phyloP scores from a whole-genome alignment of 768 basidiomycete species.

The Steccherinum ochraceum region DNA sequence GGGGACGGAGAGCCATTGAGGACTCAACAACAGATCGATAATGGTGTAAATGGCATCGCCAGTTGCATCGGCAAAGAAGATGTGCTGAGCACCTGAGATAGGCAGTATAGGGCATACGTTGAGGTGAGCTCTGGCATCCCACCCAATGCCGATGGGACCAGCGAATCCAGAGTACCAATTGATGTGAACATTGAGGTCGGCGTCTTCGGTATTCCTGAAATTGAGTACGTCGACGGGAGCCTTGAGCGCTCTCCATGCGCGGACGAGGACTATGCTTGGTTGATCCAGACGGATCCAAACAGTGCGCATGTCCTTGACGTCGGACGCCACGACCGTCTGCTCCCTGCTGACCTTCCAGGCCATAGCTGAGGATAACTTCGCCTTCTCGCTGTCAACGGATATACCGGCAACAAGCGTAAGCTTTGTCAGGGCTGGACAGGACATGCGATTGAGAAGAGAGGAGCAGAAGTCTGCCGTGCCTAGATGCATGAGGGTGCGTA shows the following conservation, averaged over 20 bases:
- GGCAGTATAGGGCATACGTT: background rate
- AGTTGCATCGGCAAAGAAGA: background rate
- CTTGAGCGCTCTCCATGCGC: background rate
- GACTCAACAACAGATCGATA: background rate
- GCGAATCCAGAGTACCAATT: background rate
- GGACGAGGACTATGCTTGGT: background rate
- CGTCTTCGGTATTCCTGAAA: background rate
- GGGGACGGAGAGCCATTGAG: background rate
- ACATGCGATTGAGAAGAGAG: background rate
- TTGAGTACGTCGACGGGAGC: too few relatives aligned
- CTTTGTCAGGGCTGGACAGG: background rate
- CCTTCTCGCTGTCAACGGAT: background rate
- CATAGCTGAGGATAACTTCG: background rate
- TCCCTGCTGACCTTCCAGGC: background rate
- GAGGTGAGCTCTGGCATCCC: background rate
- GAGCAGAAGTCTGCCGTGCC: background rate
- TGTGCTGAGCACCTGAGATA: background rate
- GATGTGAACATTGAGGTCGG: background rate
- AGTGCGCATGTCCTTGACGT: too few relatives aligned
- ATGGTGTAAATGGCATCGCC: background rate
- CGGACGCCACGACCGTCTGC: background rate
- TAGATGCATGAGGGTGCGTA: background rate
- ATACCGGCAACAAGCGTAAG: background rate
- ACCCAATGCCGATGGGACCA: background rate
- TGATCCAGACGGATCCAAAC: too few relatives aligned